A percentile compares a stretch with the other conserved stretches of the same genome.
phyloP scores from a whole-genome alignment of 2,329 filamentous ascomycete genomes.

The Byssothecium circinans region DNA sequence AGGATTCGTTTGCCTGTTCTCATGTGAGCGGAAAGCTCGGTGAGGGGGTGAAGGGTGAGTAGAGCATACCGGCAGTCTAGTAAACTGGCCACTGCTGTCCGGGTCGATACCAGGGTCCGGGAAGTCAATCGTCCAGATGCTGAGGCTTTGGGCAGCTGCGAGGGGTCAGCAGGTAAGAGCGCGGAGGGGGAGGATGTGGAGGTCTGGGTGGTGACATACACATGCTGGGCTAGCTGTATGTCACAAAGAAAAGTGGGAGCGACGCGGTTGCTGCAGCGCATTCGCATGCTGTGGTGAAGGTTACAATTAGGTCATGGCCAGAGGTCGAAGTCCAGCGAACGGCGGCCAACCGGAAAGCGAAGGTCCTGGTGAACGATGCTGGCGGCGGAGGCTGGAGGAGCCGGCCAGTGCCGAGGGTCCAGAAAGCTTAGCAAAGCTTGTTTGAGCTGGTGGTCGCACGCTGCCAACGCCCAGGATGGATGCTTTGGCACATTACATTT shows the following conservation, averaged over 20 bases:
- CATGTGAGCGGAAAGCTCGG: too few species aligned
- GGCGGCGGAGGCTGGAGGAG: conserved; percentile 27
- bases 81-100: conserved; percentile 27
- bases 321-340: background rate
- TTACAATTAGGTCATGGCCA: background rate
- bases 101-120: conserved; percentile 29
- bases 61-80: conserved; percentile 24
- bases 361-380: background rate
- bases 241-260: conserved; percentile 3
- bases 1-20: conserved; percentile 35
- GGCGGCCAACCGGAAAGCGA: conserved; percentile 1
- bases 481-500: too few species aligned
- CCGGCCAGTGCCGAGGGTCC: conserved; percentile 14
- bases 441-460: conserved; percentile 7
- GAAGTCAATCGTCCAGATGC: conserved; percentile 41
- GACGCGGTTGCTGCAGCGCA: too few species aligned
- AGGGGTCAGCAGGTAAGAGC: conserved; percentile 13
- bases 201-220: conserved; percentile 36
- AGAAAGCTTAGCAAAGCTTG: conserved; percentile 34
- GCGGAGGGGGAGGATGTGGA: conserved; percentile 7
- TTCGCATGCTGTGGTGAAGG: background rate
- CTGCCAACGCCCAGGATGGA: too few species aligned
- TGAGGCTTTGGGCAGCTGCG: conserved; percentile 38
- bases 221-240: conserved; percentile 34
- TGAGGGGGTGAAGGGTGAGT: background rate